Percentiles rank a stretch among this genome's conserved stretches.
phyloP scores from a whole-genome alignment of 768 basidiomycete genomes.

The Lactarius tabidus region DNA sequence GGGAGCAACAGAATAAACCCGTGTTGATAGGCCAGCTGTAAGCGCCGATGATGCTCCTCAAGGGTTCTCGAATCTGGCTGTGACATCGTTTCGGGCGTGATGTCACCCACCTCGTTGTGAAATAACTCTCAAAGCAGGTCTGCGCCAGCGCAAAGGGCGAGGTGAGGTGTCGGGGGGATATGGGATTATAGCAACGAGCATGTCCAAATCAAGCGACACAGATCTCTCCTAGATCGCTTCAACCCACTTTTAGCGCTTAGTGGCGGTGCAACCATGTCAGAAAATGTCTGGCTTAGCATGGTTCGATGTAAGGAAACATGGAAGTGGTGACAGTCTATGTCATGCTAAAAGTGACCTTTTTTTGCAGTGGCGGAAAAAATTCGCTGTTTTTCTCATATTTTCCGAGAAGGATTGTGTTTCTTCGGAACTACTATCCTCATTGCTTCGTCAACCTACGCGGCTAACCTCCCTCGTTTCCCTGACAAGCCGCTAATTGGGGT shows the following conservation, averaged over 20 bases:
- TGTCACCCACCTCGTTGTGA: slow-evolving; percentile 4
- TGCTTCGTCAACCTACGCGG: background rate
- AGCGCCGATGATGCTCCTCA: slow-evolving; percentile 11
- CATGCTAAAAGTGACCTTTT: background rate
- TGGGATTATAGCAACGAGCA: slow-evolving; percentile 24
- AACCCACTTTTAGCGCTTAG: slow-evolving; percentile 8
- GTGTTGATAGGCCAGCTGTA: slow-evolving; percentile 9
- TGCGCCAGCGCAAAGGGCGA: slow-evolving; percentile 2
- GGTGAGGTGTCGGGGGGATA: slow-evolving; percentile 16
- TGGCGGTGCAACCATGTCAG: slow-evolving; percentile 20
- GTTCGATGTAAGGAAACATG: background rate
- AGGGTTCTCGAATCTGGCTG: background rate
- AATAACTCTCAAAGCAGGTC: slow-evolving; percentile 6
- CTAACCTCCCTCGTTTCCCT: slow-evolving; percentile 12
- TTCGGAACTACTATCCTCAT: background rate
- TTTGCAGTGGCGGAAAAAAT: background rate
- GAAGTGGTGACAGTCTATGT: background rate
- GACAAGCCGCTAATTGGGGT: slow-evolving; percentile 10
- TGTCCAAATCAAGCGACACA: slow-evolving; percentile 7
- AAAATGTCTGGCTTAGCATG: background rate
- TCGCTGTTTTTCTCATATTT: background rate
- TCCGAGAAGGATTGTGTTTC: background rate
- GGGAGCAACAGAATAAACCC: slow-evolving; percentile 7
- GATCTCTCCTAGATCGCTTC: slow-evolving; percentile 12
- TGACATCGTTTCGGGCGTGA: slow-evolving; percentile 2